These are phyloP conservation scores for Komagataella pseudopastoris DNA, from an alignment of 805 yeast genomes.

Conservation along the genomic window DNA sequence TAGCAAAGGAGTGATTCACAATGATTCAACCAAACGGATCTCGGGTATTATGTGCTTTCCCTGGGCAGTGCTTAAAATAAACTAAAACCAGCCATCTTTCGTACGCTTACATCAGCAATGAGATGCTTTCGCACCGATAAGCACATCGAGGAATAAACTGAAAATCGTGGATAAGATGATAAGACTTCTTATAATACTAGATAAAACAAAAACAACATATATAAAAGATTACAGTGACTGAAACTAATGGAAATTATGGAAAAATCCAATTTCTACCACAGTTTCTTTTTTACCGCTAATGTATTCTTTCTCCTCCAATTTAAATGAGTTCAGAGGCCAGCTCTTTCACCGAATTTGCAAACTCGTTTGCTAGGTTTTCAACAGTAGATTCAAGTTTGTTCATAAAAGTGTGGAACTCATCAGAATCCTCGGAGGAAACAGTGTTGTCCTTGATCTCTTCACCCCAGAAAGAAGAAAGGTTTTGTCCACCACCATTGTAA, in stretches of 20 bases:
- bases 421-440: not conserved
- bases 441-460: conserved; percentile 4
- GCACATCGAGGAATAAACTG: too few species aligned
- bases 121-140: too few species aligned
- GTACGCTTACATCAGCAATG: not conserved
- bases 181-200: not conserved
- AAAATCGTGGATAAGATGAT: not conserved
- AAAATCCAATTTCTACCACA: not conserved
- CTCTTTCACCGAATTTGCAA: not conserved
- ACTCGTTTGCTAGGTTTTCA: not conserved
- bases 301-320: not conserved
- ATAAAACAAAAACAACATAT: not conserved
- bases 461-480: conserved; percentile 51
- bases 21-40: not conserved
- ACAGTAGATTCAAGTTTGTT: not conserved
- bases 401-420: not conserved
- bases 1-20: not conserved
- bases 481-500: conserved; percentile 73
- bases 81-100: not conserved
- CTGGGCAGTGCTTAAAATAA: not conserved
- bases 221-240: not conserved
- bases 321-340: not conserved
- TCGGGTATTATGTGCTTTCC: not conserved
- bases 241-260: not conserved
- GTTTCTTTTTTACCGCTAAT: not conserved